Evolutionary conservation across 176 grass and related monocot species (phyloP).

Genomic region (Paspalum vaginatum): DNA sequence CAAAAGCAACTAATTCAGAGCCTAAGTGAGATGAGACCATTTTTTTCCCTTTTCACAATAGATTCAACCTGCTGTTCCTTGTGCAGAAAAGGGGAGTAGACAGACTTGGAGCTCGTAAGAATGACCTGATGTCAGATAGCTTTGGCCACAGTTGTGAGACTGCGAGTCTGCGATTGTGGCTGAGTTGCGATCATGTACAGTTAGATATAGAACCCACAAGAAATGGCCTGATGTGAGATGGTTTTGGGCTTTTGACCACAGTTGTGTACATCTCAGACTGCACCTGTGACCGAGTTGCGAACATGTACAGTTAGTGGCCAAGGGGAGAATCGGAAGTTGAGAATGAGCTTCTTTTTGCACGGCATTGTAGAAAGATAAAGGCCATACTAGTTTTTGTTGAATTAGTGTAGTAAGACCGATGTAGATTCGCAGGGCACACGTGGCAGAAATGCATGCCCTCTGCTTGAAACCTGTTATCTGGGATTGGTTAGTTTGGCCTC

Average conservation of each 20-base stretch:
- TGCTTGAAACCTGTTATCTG: neutral
- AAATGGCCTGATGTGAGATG: conserved; percentile 27
- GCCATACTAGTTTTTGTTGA: conserved; percentile 26
- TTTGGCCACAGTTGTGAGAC: conserved; percentile 44
- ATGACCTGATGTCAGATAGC: conserved; percentile 26
- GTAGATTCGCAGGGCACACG: neutral
- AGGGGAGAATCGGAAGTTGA: conserved; percentile 32
- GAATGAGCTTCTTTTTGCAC: conserved; percentile 8
- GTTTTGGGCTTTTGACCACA: conserved; percentile 45
- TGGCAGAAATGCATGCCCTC: conserved; percentile 36
- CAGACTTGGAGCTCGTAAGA: neutral
- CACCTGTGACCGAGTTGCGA: conserved; percentile 26
- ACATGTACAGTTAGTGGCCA: conserved; percentile 50
- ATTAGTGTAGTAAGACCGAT: conserved; percentile 21
- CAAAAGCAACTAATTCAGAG: conserved; percentile 41
- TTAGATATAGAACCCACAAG: too few species aligned
- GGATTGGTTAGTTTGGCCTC: neutral
- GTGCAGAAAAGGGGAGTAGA: conserved; percentile 19
- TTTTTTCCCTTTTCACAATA: conserved; percentile 17
- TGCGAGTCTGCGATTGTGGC: too few species aligned
- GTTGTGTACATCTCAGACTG: conserved; percentile 26
- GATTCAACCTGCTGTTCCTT: conserved; percentile 10
- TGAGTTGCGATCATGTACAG: too few species aligned
- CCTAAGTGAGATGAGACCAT: conserved; percentile 49
- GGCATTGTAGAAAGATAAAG: neutral